Evolutionary conservation across 768 basidiomycete species (phyloP), one percentile per base, ranked within the genome.

Genomic region (Candolleomyces aberdarensis): DNA sequence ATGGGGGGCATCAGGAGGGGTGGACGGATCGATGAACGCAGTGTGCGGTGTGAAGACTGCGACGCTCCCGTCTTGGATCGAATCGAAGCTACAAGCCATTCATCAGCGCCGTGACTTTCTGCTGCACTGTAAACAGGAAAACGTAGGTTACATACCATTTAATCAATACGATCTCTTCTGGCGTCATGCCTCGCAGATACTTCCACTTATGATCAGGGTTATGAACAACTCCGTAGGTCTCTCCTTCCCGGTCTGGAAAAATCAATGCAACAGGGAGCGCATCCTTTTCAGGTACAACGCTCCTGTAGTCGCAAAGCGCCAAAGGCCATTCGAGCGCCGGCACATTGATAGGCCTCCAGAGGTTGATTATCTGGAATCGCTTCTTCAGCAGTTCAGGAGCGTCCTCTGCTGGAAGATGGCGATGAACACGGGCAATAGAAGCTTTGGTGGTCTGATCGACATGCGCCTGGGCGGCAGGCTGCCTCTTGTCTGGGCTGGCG

Each of bases 1-100:
- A 4, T 73, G 68, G 5, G 80, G 81, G 0, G 82, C 74, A 49
- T 74, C 82, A 44, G 73, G 67, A 1, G 84, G 85, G 3, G 83
- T 85, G 0, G 74, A 72, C 1, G 82, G 79, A 61, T 88, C 85
- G 32, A 74, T 61, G 69, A 88, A 88, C 3, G 77, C 85, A n/a
- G 83, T 84, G 65, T 89, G 87, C 4, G 87, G 85, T 0, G 86
- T 84, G 56, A 87, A 79, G 14, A 75, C 65, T 0, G 85, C 83
- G 15, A 83, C 80, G 60, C 76, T 78, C 1, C 77, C 80, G 60
- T 81, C 78, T 56, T 78, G 71, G 26, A 74, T 43, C 0, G 78
- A 76, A 57, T 71, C 70, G 41, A 68, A 70, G 57, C 70, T 73
- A 61, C 3, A 14, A 52, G 14, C 6, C 36, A 36, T 26, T 19